These are phyloP conservation scores for Thelephora aurantiotincta DNA, from an alignment of 768 basidiomycete genomes.

Conservation along the genomic window DNA sequence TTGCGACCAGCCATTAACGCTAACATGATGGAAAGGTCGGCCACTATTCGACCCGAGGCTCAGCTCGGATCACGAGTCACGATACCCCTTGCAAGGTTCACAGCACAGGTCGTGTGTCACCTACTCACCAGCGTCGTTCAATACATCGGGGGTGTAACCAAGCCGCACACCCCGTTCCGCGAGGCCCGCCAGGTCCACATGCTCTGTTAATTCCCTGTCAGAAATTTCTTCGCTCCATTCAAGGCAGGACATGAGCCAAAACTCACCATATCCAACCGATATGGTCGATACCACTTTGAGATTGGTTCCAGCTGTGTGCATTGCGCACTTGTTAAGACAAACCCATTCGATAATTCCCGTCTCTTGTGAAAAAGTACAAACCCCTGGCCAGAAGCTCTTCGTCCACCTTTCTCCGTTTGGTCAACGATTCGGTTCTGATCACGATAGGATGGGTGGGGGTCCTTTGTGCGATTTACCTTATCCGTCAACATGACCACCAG, in stretches of 20 bases:
- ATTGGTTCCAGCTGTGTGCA: slow-evolving; percentile 44
- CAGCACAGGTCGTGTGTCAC: neutral
- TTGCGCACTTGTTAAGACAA: neutral
- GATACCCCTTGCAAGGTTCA: neutral
- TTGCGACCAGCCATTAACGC: slow-evolving; percentile 89
- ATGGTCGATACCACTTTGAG: slow-evolving; percentile 85
- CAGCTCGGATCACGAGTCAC: neutral
- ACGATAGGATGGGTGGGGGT: slow-evolving; percentile 7
- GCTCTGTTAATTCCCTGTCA: slow-evolving; percentile 44
- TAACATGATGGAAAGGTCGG: slow-evolving; percentile 83
- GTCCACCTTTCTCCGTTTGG: slow-evolving; percentile 37
- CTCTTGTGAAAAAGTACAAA: slow-evolving; percentile 7
- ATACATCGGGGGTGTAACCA: slow-evolving; percentile 88
- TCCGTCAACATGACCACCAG: slow-evolving; percentile 50
- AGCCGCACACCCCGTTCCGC: slow-evolving; percentile 50
- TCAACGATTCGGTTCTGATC: slow-evolving; percentile 1
- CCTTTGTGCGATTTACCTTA: slow-evolving; percentile 45
- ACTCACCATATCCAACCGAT: slow-evolving; percentile 77
- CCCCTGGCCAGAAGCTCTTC: slow-evolving; percentile 54
- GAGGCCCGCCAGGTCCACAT: slow-evolving; percentile 51
- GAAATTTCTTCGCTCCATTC: neutral
- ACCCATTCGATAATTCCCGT: too few relatives aligned
- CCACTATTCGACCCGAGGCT: slow-evolving; percentile 38
- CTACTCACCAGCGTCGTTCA: slow-evolving; percentile 72
- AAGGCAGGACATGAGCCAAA: neutral